Evolutionary conservation across 2,329 filamentous ascomycete genomes (phyloP).

Genomic region (Zymoseptoria ardabiliae): DNA sequence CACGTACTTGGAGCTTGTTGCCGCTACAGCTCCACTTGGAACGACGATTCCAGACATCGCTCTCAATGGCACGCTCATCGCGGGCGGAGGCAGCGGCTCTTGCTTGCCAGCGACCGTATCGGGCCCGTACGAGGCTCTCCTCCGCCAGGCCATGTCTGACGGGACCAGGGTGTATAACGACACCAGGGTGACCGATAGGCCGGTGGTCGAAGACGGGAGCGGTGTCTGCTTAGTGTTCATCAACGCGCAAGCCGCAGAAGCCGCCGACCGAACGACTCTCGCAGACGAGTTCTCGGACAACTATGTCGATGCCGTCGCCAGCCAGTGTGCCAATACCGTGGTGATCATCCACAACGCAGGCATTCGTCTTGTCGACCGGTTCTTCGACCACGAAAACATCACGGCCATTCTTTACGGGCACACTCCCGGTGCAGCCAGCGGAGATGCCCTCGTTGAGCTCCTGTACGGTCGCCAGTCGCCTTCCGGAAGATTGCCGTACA

Average conservation of each 20-base stretch:
- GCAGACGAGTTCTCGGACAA: constrained; percentile 16
- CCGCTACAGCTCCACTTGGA: background rate
- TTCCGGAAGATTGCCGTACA: constrained; percentile 26
- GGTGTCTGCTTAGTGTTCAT: constrained; percentile 25
- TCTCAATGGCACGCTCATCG: constrained; percentile 17
- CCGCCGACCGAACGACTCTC: constrained; percentile 14
- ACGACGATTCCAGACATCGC: background rate
- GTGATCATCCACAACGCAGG: constrained; percentile 41
- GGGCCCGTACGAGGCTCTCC: constrained; percentile 9
- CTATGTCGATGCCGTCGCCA: constrained; percentile 21
- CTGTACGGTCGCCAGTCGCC: constrained; percentile 23
- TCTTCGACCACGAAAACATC: constrained; percentile 23
- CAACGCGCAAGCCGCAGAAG: constrained; percentile 22
- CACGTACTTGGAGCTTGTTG: background rate
- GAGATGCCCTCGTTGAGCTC: constrained; percentile 18
- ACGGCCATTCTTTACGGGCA: constrained; percentile 19
- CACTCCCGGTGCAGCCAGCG: constrained; percentile 17
- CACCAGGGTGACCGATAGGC: constrained; percentile 15
- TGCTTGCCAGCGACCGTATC: constrained; percentile 2
- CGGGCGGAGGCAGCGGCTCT: constrained; percentile 20
- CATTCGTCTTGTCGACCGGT: constrained; percentile 22
- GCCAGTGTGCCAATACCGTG: constrained; percentile 44
- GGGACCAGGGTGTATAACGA: constrained; percentile 12
- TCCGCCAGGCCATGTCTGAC: constrained; percentile 8
- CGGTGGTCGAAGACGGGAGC: constrained; percentile 14